A percentile compares a stretch with the other conserved stretches of the same genome.
These are phyloP conservation scores for Avicennia marina DNA, from an alignment of 257 asterid genomes.

Conservation along the genomic window DNA sequence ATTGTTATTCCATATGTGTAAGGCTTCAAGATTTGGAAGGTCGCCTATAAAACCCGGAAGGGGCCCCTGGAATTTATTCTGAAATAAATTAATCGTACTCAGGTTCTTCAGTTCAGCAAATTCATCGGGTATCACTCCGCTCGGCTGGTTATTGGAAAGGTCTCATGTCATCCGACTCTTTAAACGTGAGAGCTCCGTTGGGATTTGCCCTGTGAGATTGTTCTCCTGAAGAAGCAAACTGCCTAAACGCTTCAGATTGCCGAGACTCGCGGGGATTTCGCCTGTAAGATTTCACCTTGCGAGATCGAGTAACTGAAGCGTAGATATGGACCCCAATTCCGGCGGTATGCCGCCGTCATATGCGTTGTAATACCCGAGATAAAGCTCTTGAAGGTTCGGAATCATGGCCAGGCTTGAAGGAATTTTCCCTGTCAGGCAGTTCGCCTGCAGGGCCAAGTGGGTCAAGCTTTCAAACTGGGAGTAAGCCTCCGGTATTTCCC, in stretches of 20 bases:
- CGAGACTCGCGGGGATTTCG: conserved; percentile 64
- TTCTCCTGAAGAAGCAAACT: conserved; percentile 69
- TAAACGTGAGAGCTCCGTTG: conserved; percentile 64
- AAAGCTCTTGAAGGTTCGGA: conserved; percentile 48
- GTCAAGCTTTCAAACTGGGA: conserved; percentile 49
- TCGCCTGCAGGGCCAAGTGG: conserved; percentile 51
- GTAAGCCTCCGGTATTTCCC: conserved; percentile 65
- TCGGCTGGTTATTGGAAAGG: conserved; percentile 53
- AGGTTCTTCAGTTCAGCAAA: conserved; percentile 48
- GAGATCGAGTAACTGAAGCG: conserved; percentile 53
- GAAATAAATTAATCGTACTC: conserved; percentile 54
- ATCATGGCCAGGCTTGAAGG: conserved; percentile 65
- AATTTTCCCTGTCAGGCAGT: conserved; percentile 56
- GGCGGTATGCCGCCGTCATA: conserved; percentile 84
- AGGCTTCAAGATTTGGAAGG: conserved; percentile 66
- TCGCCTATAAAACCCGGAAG: conserved; percentile 73
- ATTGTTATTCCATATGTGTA: conserved; percentile 77
- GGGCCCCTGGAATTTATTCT: conserved; percentile 64
- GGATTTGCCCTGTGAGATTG: conserved; percentile 58
- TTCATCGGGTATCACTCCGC: conserved; percentile 60
- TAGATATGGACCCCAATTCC: conserved; percentile 54
- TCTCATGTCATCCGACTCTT: conserved; percentile 69
- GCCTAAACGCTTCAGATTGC: conserved; percentile 66
- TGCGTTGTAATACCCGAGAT: conserved; percentile 57
- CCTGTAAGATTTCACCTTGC: conserved; percentile 70